A percentile compares a stretch with the other conserved stretches of the same genome.
Conservation (phyloP, 140 eudicot genomes). For the Flaveria floridana region DNA sequence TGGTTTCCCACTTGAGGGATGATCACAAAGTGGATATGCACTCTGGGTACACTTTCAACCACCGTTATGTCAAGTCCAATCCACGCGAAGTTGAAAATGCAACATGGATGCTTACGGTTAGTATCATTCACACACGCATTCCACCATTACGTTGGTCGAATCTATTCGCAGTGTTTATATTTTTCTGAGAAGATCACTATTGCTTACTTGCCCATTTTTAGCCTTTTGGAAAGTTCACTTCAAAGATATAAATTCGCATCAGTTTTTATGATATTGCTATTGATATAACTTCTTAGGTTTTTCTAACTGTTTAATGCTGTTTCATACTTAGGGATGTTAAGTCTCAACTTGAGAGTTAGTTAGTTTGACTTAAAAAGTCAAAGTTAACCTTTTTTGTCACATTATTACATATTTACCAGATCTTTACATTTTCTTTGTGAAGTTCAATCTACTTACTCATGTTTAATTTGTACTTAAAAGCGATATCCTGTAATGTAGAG, state of each 20-base stretch:
- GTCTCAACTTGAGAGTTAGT: neutral
- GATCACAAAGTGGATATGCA: conserved; percentile 97
- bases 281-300: neutral
- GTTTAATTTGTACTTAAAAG: neutral
- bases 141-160: neutral
- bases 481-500: neutral
- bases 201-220: neutral
- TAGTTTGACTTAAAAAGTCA: neutral
- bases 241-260: neutral
- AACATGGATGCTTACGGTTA: conserved; percentile 95
- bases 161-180: neutral
- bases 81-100: conserved; percentile 96
- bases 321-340: neutral
- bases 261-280: neutral
- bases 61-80: conserved; percentile 87
- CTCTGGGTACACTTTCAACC: conserved; percentile 86
- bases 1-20: conserved; percentile 78
- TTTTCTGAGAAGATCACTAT: neutral
- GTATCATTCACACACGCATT: conserved; percentile 23
- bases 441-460: conserved; percentile 1
- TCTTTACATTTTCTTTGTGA: neutral
- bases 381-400: neutral
- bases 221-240: neutral
- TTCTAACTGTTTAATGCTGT: neutral
- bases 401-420: neutral